Evolutionary conservation across 441 rosid genomes (phyloP), one percentile per base, ranked within the genome.

Genomic region (Erodium moschatum): DNA sequence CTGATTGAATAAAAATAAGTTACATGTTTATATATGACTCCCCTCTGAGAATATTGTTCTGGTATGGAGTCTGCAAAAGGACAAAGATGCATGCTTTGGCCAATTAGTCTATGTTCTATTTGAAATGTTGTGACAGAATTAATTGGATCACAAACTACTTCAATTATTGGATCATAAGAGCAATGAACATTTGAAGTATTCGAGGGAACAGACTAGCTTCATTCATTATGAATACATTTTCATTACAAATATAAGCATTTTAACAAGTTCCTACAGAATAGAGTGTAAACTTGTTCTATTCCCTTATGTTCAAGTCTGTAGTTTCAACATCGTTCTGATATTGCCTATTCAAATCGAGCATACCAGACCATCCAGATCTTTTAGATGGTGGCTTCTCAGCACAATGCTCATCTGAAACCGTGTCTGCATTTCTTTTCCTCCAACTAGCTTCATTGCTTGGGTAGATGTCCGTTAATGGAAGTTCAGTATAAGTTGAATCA

Each of bases 391-490:
- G 85, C 67, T 77, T 81, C 72, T 84, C 86, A 9, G 77, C 73
- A 62, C 73, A 67, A 68, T 58, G 27, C 2, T 56, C 70, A 35
- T 78, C 81, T 72, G 81, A 75, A 70, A 62, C 18, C 48, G 72
- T 69, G 68, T 73, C 56, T 15, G 6, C 70, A 63, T 70, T 82
- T 79, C 92, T 86, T 76, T 85, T 89, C 84, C 19, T 50, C 11
- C 46, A 8, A 40, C 81, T 88, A n/a, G 74, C 27, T 70, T 78
- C 74, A 67, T 72, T 71, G 75, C 74, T 71, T 73, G 88, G 84
- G 62, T 76, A 82, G 71, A 79, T 70, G 72, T 85, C 87, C 86
- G 80, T 81, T 67, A 90, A 78, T 63, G 85, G 76, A 71, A 90
- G 90, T 10, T 40, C 46, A 40, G 46, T 10, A 40, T 1, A 9